Base-by-base conservation (phyloP, 2,329 filamentous ascomycete species). In the Dactylellina drechsleri region DNA sequence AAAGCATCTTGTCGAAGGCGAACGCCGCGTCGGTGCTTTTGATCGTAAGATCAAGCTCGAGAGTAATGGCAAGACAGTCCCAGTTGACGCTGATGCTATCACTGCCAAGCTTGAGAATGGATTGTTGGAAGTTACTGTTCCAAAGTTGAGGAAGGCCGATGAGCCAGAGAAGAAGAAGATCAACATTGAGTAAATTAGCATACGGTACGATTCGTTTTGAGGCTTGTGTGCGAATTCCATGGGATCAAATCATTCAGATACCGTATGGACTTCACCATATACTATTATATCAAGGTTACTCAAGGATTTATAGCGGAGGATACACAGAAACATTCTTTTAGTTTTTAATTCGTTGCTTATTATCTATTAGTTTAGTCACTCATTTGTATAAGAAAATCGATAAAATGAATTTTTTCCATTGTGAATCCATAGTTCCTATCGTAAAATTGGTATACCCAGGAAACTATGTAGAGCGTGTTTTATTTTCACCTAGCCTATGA, bases 81-180 rank as follows among this genome's bases (percentile, higher is more conserved):
- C 54, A 23, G 74, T 78, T 23, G 76, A 78, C 40, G 58, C 70
- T 20, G 76, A 76, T 62, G 57, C 36, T 16, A 78, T 78, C 47
- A 78, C 76, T 6, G 77, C 77, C 13, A 78, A 76, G 56, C 66
- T 78, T 16, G 76, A 78, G 50, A 76, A 77, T 65, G 77, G 77
- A 16, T 58, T 75, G 71, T 75, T 75, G 71, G 71, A 75, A 49
- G 71, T 75, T 23, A 75, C 71, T 0, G 71, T 75, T 5, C 71
- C 71, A 45, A 75, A 75, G 71, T 43, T 75, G 52, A 75, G 64
- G 53, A 68, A 68, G 71, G 57, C 58, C 7, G 71, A 75, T 26
- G 71, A 75, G 71, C 71, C 71, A 18, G 71, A 75, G 58, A 75
- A 75, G 45, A 75, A 75, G 71, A 75, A 68, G 71, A 75, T 75